Evolutionary conservation across 805 yeast genomes (phyloP), one percentile per base, ranked within the genome.

Genomic region (Suhomyces emberorum): DNA sequence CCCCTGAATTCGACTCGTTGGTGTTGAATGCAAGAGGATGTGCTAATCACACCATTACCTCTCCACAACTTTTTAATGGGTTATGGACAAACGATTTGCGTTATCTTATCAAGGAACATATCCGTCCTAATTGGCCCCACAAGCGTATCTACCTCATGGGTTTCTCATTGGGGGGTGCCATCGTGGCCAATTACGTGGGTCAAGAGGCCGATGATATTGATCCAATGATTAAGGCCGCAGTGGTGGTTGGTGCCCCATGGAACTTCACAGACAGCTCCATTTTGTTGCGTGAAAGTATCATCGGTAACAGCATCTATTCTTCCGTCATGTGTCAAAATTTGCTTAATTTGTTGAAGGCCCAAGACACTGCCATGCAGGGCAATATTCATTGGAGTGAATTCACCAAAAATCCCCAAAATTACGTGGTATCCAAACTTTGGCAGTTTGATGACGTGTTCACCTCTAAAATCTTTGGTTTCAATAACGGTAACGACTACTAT

Each of bases 21-120:
- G 83, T 80, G 14, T 51, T 84, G 32, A 83, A 82, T 53, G 70
- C 84, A 12, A 68, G 95, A 51, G 95, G 95, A 3, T 83, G 91
- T 59, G 82, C 87, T 20, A 72, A 86, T 52, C 81, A 87, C 15
- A 80, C 80, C 43, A 67, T 84, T 38, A 74, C 87, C 1, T 76
- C 86, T 4, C 86, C 86, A 4, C 74, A 76, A 45, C 54, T 83
- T 15, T 83, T 79, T 57, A 70, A 79, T 35, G 95, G 82, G 0
- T 63, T 81, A 32, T 77, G 83, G 60, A 83, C 89, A 5, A 77
- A 72, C 43, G 95, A 84, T 53, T 55, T 84, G 36, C 68, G 86
- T 43, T 77, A 75, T 51, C 69, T 79, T 38, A 61, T 83, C 35
- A 67, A 72, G 34, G 72, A 66, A 45, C 61, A 68, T 39, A 63